A percentile compares a stretch with the other conserved stretches of the same genome.
phyloP scores from a whole-genome alignment of 805 yeast genomes.

The Spathaspora passalidarum region DNA sequence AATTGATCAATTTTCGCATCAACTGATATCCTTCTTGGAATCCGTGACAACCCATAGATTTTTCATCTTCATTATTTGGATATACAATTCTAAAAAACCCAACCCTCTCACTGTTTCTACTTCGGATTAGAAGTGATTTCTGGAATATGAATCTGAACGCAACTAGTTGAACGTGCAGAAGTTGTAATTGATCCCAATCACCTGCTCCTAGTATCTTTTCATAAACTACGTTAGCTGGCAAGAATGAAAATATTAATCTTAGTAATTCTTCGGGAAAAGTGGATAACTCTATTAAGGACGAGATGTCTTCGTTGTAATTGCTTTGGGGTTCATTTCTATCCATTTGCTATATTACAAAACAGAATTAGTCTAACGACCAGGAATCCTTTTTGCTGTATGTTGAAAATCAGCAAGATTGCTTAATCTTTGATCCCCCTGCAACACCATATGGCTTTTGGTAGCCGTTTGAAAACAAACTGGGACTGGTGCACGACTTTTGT shows the following conservation, averaged over 20 bases:
- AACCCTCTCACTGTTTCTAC: background rate
- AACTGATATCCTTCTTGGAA: background rate
- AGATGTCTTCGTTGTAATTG: too few species aligned
- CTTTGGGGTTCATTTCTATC: too few species aligned
- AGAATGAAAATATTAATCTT: background rate
- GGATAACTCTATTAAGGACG: background rate
- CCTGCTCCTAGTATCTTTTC: background rate
- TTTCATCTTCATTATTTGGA: background rate
- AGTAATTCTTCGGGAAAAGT: background rate
- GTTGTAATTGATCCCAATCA: background rate
- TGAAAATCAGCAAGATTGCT: too few species aligned
- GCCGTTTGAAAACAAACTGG: too few species aligned
- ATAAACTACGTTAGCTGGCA: background rate
- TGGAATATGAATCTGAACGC: background rate
- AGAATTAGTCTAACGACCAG: too few species aligned
- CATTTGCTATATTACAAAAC: too few species aligned
- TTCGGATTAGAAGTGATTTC: background rate
- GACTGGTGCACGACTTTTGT: too few species aligned
- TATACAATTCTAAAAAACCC: background rate
- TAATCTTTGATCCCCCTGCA: too few species aligned
- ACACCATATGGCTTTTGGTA: too few species aligned
- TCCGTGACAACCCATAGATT: background rate
- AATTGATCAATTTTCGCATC: conserved; percentile 1
- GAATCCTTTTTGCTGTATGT: too few species aligned
- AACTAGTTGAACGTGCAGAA: background rate